Evolutionary conservation across 768 basidiomycete species (phyloP), one percentile per base, ranked within the genome.

Genomic region (Russula dissimulans): DNA sequence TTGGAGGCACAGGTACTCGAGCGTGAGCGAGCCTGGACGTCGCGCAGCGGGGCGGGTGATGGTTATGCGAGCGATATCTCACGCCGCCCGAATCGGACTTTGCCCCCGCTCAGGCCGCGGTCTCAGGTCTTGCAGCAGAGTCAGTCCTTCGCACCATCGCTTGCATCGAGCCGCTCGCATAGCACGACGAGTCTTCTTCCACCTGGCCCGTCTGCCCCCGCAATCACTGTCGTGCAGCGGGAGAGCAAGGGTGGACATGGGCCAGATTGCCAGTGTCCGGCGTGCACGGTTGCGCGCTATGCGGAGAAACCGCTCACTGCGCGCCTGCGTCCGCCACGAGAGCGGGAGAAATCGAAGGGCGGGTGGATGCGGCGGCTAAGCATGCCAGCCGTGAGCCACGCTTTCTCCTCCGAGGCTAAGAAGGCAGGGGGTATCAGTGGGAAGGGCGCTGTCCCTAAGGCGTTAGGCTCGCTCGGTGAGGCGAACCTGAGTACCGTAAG

Each of bases 351-450:
- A 55, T 84, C 84, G 65, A 76, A 82, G 9, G 86, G 79, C 59
- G 81, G 86, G 0, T 90, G 89, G 89, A 87, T 90, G 63, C 75
- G 87, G 22, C 75, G 87, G 56, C 69, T 91, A 59, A 90, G 89
- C 65, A 87, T 90, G 85, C 87, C 87, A 1, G 78, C 77, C 5
- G 74, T 80, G n/a, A 62, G 67, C 45, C 76, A 77, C 48, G 80
- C 83, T 39, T 84, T 89, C 67, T 79, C 77, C 6, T 72, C 80
- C 29, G 85, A 87, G 52, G 76, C 78, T 53, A 81, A 79, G 73
- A 78, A 76, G 66, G 68, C n/a, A 9, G 56, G 39, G 11, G 34
- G 26, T 17, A 8, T 43, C 3, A 51, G 45, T 15, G 61, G 51
- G 50, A 62, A 53, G 42, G 56, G 61, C 26, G 46, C 29, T 5